phyloP scores from a whole-genome alignment of 179 eudicot genomes.

The Beta macrorhiza region DNA sequence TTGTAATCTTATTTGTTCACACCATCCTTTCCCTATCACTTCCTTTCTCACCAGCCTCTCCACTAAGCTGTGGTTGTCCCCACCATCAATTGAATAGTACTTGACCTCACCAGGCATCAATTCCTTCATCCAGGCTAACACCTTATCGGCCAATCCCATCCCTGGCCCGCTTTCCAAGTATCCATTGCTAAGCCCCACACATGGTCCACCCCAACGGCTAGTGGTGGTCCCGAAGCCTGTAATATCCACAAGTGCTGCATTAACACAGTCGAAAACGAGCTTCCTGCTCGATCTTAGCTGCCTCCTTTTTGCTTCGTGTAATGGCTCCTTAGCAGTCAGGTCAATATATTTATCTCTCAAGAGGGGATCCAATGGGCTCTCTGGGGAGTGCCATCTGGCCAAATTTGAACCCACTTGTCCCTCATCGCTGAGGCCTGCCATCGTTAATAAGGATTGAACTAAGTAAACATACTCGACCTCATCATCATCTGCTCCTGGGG shows the following conservation, averaged over 20 bases:
- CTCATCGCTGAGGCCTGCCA: conserved; percentile 48
- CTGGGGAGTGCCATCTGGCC: conserved; percentile 67
- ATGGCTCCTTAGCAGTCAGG: conserved; percentile 41
- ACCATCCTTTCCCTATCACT: conserved; percentile 74
- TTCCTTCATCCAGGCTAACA: conserved; percentile 63
- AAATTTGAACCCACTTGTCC: conserved; percentile 41
- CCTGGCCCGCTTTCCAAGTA: conserved; percentile 16
- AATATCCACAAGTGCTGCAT: conserved; percentile 57
- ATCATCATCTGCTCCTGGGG: conserved; percentile 46
- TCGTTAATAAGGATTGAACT: conserved; percentile 63
- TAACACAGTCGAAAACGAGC: conserved; percentile 83
- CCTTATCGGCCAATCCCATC: conserved; percentile 39
- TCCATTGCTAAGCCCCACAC: conserved; percentile 16
- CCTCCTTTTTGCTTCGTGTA: conserved; percentile 55
- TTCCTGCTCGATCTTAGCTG: conserved; percentile 55
- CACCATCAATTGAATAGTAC: conserved; percentile 30
- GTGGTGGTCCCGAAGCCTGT: conserved; percentile 34
- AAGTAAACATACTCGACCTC: conserved; percentile 61
- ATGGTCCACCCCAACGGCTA: conserved; percentile 25
- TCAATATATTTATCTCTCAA: conserved; percentile 62
- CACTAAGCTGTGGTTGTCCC: conserved; percentile 51
- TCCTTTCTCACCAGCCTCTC: conserved; percentile 62
- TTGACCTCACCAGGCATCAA: conserved; percentile 47
- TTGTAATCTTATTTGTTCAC: conserved; percentile 49
- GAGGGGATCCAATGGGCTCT: conserved; percentile 82